phyloP scores from a whole-genome alignment of 2,329 filamentous ascomycete genomes.

The Bimuria novae-zelandiae region DNA sequence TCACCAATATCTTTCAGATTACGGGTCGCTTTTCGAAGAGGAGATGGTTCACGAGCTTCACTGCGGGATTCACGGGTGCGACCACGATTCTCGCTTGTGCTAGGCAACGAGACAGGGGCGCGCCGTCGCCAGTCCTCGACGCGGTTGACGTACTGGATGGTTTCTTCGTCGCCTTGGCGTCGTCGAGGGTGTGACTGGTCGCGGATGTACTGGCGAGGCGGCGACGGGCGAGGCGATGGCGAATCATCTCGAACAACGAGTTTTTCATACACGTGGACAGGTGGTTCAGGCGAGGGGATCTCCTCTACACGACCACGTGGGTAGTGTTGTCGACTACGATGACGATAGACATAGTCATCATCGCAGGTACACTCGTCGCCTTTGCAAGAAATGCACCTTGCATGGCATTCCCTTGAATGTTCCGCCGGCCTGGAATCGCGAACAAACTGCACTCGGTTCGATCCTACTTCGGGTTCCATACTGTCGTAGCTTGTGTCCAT shows the following conservation, averaged over 20 bases:
- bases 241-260: conserved; percentile 23
- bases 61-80: conserved; percentile 10
- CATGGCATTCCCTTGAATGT: not conserved
- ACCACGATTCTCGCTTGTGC: conserved; percentile 8
- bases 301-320: conserved; percentile 19
- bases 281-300: conserved; percentile 15
- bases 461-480: conserved; percentile 35
- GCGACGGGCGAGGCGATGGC: conserved; percentile 19
- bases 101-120: conserved; percentile 20
- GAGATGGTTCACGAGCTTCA: conserved; percentile 1
- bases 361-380: conserved; percentile 13
- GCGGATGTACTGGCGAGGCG: conserved; percentile 6
- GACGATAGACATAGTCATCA: conserved; percentile 18
- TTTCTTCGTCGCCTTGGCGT: conserved; percentile 13
- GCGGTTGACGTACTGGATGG: conserved; percentile 19
- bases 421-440: conserved; percentile 13
- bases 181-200: not conserved
- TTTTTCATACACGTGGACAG: conserved; percentile 22
- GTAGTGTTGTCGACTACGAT: conserved; percentile 17
- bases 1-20: conserved; percentile 15
- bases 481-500: conserved; percentile 33
- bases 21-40: conserved; percentile 10
- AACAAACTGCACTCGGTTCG: conserved; percentile 36
- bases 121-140: conserved; percentile 17
- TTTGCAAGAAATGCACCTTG: conserved; percentile 1